A percentile compares a stretch with the other conserved stretches of the same genome.
Evolutionary conservation across 371 early-diverging fungal genomes (phyloP).

Genomic region (Rhizopus sp.): DNA sequence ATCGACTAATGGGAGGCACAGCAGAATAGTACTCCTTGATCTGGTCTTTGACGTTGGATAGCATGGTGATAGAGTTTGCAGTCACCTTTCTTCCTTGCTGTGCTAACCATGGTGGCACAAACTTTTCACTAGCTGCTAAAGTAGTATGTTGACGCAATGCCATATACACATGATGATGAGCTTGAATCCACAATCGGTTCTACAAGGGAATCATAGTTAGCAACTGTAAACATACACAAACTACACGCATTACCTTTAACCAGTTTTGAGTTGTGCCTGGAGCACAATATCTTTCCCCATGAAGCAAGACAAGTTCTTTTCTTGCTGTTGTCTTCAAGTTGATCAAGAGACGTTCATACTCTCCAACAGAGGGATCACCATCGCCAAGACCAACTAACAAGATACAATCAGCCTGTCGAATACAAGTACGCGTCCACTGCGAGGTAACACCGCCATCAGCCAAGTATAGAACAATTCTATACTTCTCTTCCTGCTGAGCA

Average conservation of each 20-base stretch:
- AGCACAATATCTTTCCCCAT: constrained; percentile 72
- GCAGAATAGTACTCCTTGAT: constrained; percentile 69
- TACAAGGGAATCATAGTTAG: constrained; percentile 7
- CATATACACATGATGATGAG: constrained; percentile 97
- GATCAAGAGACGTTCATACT: constrained; percentile 88
- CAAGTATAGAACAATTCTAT: constrained; percentile 87
- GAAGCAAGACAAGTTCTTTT: constrained; percentile 92
- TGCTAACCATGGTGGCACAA: constrained; percentile 56
- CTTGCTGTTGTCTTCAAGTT: constrained; percentile 96
- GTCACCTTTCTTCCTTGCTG: constrained; percentile 61
- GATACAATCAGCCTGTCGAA: constrained; percentile 96
- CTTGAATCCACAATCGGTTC: constrained; percentile 92
- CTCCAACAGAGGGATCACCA: constrained; percentile 87
- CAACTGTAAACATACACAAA: not conserved
- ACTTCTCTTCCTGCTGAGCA: constrained; percentile 90
- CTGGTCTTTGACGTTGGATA: constrained; percentile 69
- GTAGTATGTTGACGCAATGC: constrained; percentile 53
- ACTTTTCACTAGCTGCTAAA: constrained; percentile 25
- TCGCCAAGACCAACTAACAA: constrained; percentile 90
- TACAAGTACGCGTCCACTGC: constrained; percentile 95
- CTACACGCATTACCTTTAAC: constrained; percentile 64
- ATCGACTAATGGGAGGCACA: constrained; percentile 31
- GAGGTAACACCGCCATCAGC: constrained; percentile 91
- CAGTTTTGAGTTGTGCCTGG: constrained; percentile 89
- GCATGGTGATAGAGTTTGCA: constrained; percentile 47